These are phyloP conservation scores for Botryotinia convoluta DNA, from an alignment of 2,329 filamentous ascomycete genomes.

Conservation along the genomic window DNA sequence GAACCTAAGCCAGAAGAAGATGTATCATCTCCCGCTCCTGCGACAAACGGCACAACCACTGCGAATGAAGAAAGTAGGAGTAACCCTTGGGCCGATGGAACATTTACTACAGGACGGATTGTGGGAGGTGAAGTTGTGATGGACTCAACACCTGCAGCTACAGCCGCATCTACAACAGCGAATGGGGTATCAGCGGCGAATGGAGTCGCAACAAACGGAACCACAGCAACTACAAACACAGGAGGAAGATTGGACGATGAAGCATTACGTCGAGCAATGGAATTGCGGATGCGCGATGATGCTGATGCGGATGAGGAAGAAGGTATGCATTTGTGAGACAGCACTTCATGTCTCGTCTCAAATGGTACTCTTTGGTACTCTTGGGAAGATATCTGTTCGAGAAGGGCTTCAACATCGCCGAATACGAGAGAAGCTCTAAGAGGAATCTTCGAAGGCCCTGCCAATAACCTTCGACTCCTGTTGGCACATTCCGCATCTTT, in stretches of 20 bases:
- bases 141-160: constrained; percentile 36
- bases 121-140: constrained; percentile 50
- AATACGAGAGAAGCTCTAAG: neutral
- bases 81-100: constrained; percentile 59
- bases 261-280: constrained; percentile 54
- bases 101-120: constrained; percentile 60
- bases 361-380: no score
- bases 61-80: constrained; percentile 28
- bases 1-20: constrained; percentile 36
- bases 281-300: constrained; percentile 51
- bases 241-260: constrained; percentile 57
- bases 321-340: constrained; percentile 59
- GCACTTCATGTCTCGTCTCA: neutral
- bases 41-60: constrained; percentile 28
- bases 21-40: constrained; percentile 1
- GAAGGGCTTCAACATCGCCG: neutral
- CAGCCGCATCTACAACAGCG: neutral
- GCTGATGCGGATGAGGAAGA: constrained; percentile 49
- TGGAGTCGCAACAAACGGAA: constrained; percentile 19
- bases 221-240: constrained; percentile 15
- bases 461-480: neutral
- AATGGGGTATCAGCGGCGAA: constrained; percentile 18
- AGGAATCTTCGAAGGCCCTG: neutral
- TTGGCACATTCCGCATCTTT: neutral
- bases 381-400: neutral